Evolutionary conservation across 108 stramenopile species (phyloP).

Genomic region (Pseudonitzschia delicatissima): DNA sequence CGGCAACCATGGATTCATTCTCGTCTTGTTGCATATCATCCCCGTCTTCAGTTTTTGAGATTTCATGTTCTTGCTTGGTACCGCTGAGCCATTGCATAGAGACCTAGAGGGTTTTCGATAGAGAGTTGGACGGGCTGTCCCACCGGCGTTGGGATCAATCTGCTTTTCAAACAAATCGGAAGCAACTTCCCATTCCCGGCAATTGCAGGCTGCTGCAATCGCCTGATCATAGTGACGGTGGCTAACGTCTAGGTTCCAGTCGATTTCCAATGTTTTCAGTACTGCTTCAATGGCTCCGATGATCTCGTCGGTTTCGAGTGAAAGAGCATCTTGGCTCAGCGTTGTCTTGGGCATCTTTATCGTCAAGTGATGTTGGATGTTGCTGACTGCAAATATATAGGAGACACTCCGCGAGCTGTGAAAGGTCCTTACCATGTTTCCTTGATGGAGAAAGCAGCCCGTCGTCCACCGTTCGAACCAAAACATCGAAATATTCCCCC

Average conservation of each 20-base stretch:
- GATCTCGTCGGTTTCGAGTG: background rate
- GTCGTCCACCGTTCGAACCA: conserved; percentile 16
- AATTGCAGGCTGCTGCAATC: conserved; percentile 51
- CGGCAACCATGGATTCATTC: conserved; percentile 25
- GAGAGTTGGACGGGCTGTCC: conserved; percentile 36
- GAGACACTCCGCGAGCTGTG: conserved; percentile 20
- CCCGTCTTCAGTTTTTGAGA: background rate
- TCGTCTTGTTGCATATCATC: background rate
- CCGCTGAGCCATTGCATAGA: conserved; percentile 50
- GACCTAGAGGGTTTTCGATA: conserved; percentile 44
- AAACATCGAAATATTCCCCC: background rate
- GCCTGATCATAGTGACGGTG: conserved; percentile 54
- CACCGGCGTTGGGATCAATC: conserved; percentile 56
- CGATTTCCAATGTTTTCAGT: conserved; percentile 33
- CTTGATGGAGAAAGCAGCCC: conserved; percentile 24
- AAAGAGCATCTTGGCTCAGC: background rate
- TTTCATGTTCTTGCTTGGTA: conserved; percentile 13
- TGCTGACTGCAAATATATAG: conserved; percentile 18
- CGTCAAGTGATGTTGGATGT: background rate
- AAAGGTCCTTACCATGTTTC: conserved; percentile 35
- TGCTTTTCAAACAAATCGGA: conserved; percentile 56
- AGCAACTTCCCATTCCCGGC: conserved; percentile 60
- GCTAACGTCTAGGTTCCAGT: conserved; percentile 56
- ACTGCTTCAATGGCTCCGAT: conserved; percentile 9
- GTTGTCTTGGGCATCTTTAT: background rate